These are phyloP conservation scores for Cyberlindnera mrakii DNA, from an alignment of 805 yeast genomes.

Conservation along the genomic window DNA sequence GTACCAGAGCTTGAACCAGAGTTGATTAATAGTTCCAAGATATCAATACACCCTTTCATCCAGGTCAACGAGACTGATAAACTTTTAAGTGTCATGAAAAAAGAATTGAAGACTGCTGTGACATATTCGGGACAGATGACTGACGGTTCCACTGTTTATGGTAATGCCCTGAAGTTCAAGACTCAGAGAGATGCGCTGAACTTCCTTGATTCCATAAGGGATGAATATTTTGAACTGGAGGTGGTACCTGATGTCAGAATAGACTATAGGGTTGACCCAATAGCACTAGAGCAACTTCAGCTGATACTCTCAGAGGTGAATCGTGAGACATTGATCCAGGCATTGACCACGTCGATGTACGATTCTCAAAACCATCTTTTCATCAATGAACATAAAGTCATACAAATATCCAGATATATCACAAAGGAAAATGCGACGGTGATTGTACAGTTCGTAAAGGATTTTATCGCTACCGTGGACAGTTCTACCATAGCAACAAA, in stretches of 20 bases:
- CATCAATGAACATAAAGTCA: slow-evolving; percentile 9
- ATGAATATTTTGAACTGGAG: slow-evolving; percentile 1
- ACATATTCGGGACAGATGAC: slow-evolving; percentile 2
- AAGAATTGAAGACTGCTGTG: slow-evolving; percentile 1
- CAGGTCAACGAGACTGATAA: slow-evolving; percentile 1
- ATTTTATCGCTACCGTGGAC: slow-evolving; percentile 3
- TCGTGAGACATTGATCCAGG: background rate
- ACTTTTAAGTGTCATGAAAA: slow-evolving; percentile 1
- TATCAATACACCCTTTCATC: slow-evolving; percentile 9
- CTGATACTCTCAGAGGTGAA: background rate
- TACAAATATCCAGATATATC: slow-evolving; percentile 1
- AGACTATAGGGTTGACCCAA: background rate
- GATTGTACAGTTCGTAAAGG: slow-evolving; percentile 1
- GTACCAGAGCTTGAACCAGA: background rate
- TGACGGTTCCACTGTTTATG: background rate
- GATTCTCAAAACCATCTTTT: slow-evolving; percentile 1
- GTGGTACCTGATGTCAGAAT: background rate
- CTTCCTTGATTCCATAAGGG: slow-evolving; percentile 2
- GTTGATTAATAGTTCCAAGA: slow-evolving; percentile 2
- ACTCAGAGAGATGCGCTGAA: slow-evolving; percentile 1
- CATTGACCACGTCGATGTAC: background rate
- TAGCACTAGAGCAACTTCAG: background rate
- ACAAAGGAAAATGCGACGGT: background rate
- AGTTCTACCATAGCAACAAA: slow-evolving; percentile 5
- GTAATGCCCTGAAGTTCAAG: slow-evolving; percentile 1